Percentiles rank a stretch among this genome's conserved stretches.
Evolutionary conservation across 768 basidiomycete species (phyloP).

Genomic region (Rhodosporidiobolus sp.): DNA sequence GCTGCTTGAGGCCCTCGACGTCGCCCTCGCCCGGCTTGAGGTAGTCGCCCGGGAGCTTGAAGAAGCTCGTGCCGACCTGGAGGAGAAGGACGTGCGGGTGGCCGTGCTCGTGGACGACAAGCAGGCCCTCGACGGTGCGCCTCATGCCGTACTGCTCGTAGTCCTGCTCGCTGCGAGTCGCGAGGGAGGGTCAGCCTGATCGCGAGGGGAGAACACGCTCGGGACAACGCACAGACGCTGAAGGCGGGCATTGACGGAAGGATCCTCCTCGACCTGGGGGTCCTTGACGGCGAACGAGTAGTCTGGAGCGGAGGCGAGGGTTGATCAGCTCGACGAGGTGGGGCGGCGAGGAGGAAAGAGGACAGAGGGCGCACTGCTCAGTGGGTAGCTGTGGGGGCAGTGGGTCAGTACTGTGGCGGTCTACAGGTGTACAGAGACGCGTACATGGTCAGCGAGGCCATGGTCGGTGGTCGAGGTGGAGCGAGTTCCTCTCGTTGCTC

Average conservation of each 20-base stretch:
- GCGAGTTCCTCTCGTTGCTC: background rate
- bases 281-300: conserved; percentile 96
- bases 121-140: conserved; percentile 67
- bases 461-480: background rate
- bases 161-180: conserved; percentile 63
- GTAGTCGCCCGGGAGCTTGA: conserved; percentile 99
- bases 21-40: conserved; percentile 95
- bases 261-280: conserved; percentile 86
- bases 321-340: conserved; percentile 50
- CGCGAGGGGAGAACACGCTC: no score
- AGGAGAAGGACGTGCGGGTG: conserved; percentile 91
- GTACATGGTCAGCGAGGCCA: conserved; percentile 28
- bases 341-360: conserved; percentile 53
- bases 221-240: conserved; percentile 61
- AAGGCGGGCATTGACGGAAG: conserved; percentile 87
- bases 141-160: conserved; percentile 98
- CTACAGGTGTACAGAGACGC: background rate
- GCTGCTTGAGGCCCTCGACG: conserved; percentile 78
- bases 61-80: conserved; percentile 97
- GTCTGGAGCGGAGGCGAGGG: conserved; percentile 73
- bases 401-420: background rate
- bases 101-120: conserved; percentile 92
- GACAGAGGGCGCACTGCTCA: conserved; percentile 26
- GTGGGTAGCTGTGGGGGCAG: conserved; percentile 24
- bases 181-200: background rate